Conservation (phyloP, 2,329 filamentous ascomycete genomes). For the Clonostachys rhizophaga region DNA sequence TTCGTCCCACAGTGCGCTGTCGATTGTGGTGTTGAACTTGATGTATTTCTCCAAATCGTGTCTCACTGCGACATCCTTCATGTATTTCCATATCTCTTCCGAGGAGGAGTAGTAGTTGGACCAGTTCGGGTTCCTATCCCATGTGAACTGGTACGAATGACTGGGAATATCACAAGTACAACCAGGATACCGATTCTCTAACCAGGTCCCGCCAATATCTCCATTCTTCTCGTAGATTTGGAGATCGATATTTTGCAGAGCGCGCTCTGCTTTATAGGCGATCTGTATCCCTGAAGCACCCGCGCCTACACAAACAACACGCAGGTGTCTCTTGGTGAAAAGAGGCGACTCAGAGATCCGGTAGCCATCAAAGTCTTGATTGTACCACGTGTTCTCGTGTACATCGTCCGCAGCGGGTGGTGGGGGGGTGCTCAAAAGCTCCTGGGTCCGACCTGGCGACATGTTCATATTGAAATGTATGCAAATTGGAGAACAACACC, state of each 20-base stretch:
- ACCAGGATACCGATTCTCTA: slow-evolving; percentile 1
- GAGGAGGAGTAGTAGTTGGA: slow-evolving; percentile 2
- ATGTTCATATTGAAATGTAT: too few species aligned
- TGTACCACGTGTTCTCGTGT: too few species aligned
- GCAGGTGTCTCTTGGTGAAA: neutral
- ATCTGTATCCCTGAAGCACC: neutral
- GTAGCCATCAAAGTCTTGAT: too few species aligned
- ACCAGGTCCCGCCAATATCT: slow-evolving; percentile 1
- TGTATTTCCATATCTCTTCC: slow-evolving; percentile 11
- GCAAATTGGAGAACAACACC: too few species aligned
- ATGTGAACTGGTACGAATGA: slow-evolving; percentile 5
- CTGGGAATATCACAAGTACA: slow-evolving; percentile 6
- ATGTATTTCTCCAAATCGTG: slow-evolving; percentile 9
- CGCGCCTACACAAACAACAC: neutral
- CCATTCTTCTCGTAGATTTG: slow-evolving; percentile 2
- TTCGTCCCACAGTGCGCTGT: slow-evolving; percentile 31
- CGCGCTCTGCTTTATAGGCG: neutral
- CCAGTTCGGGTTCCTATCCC: slow-evolving; percentile 4
- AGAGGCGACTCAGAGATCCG: too few species aligned
- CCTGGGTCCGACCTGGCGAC: too few species aligned
- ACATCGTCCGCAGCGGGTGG: too few species aligned
- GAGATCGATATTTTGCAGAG: neutral
- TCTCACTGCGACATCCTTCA: slow-evolving; percentile 9
- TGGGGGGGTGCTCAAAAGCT: too few species aligned
- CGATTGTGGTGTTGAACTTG: slow-evolving; percentile 6